Conservation (phyloP, 192 early-diverging fungal species). For the Oehlia diaphana region DNA sequence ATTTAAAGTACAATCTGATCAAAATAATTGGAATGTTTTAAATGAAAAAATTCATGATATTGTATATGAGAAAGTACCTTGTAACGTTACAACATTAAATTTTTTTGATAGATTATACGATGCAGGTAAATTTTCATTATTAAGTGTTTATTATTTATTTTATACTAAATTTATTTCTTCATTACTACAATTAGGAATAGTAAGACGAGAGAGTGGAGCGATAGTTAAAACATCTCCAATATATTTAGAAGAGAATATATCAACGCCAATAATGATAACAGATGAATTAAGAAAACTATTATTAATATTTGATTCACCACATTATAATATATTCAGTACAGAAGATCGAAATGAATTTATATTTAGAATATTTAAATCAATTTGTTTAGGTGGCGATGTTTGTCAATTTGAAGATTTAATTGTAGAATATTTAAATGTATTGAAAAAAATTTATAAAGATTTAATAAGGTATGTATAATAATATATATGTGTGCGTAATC, state of each 20-base stretch:
- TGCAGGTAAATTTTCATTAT: neutral
- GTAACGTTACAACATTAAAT: neutral
- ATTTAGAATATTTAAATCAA: neutral
- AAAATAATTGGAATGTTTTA: neutral
- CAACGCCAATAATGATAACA: neutral
- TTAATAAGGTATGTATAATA: neutral
- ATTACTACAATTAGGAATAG: neutral
- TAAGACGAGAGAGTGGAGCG: neutral
- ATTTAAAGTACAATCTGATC: neutral
- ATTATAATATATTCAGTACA: neutral
- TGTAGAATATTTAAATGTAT: neutral
- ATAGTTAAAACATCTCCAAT: neutral
- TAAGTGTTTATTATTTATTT: neutral
- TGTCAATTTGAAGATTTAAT: conserved; percentile 6
- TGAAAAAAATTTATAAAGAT: conserved; percentile 5
- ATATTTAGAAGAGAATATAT: neutral
- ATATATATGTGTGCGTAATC: too few relatives aligned
- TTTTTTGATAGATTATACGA: conserved; percentile 12
- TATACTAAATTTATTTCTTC: neutral
- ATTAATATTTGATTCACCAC: neutral
- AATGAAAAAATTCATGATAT: neutral
- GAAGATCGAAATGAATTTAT: conserved; percentile 7
- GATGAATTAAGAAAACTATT: neutral
- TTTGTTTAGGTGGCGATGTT: conserved; percentile 1
- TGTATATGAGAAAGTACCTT: neutral